These are phyloP conservation scores for Cymodocea nodosa DNA, from an alignment of 116 monocot genomes.

Conservation along the genomic window DNA sequence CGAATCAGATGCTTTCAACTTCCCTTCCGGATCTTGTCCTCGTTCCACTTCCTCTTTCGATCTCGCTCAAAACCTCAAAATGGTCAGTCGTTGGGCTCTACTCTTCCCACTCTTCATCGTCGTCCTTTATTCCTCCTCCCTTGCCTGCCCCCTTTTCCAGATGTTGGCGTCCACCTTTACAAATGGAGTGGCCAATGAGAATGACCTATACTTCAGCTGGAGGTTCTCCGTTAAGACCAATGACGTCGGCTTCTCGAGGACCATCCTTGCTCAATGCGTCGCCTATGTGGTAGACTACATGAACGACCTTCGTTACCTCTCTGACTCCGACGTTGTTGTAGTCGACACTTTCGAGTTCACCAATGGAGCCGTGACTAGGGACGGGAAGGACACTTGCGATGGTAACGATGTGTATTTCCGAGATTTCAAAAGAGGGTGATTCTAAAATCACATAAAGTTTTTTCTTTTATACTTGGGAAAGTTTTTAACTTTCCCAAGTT, in stretches of 20 bases:
- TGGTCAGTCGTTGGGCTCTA: neutral
- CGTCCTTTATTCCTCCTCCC: neutral
- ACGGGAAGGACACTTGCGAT: constrained; percentile 30
- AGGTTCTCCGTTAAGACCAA: constrained; percentile 40
- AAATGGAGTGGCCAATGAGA: neutral
- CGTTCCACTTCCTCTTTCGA: too few relatives aligned
- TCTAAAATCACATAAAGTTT: too few relatives aligned
- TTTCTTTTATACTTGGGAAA: too few relatives aligned
- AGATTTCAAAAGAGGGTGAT: too few relatives aligned
- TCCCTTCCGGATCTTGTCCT: too few relatives aligned
- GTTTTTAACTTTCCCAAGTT: too few relatives aligned
- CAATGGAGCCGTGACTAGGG: neutral
- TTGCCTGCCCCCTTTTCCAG: neutral
- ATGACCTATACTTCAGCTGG: constrained; percentile 36
- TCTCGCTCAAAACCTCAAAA: too few relatives aligned
- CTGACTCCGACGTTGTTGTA: constrained; percentile 25
- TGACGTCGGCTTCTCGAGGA: constrained; percentile 26
- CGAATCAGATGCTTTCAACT: too few relatives aligned
- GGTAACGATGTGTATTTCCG: too few relatives aligned
- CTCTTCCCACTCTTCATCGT: neutral
- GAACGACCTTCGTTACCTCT: constrained; percentile 17
- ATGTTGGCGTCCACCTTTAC: neutral
- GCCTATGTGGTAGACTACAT: constrained; percentile 30
- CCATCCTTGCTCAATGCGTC: constrained; percentile 19
- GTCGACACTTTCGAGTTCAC: constrained; percentile 25